Conservation (phyloP, 2,329 filamentous ascomycete species). For the Akanthomyces uredinophilus region DNA sequence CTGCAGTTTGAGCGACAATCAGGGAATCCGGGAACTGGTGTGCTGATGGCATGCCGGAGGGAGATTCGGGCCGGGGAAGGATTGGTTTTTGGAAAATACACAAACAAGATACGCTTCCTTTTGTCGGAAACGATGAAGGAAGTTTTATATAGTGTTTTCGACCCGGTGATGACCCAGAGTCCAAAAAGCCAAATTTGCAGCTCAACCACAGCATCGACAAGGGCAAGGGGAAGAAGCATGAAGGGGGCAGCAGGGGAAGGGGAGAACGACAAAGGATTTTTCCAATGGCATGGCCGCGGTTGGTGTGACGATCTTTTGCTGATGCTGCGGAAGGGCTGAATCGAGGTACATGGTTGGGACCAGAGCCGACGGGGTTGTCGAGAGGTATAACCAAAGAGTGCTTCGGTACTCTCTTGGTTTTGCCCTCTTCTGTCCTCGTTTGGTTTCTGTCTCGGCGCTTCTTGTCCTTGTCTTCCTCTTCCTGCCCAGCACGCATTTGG, state of each 20-base stretch:
- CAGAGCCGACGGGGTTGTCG: not conserved
- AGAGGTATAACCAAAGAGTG: not conserved
- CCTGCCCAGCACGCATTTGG: not conserved
- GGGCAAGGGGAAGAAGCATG: not conserved
- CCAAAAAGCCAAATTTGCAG: conserved; percentile 58
- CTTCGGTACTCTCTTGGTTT: not conserved
- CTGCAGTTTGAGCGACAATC: not conserved
- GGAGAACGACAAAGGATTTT: not conserved
- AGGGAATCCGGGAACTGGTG: not conserved
- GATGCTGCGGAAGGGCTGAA: not conserved
- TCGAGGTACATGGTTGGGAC: not conserved
- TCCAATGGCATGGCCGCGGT: not conserved
- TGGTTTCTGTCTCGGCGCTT: not conserved
- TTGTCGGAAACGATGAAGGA: conserved; percentile 16
- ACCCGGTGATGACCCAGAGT: conserved; percentile 47
- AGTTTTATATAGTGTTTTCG: conserved; percentile 2
- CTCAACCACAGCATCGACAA: conserved; percentile 31
- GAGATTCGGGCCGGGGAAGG: not conserved
- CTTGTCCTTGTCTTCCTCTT: not conserved
- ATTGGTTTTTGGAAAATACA: not conserved
- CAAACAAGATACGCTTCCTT: conserved; percentile 13
- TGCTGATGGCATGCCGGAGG: not conserved
- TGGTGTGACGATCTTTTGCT: not conserved
- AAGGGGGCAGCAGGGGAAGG: not conserved
- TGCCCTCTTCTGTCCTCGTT: not conserved